Conservation (phyloP, 2,329 filamentous ascomycete species). For the Cordyceps tenuipes region DNA sequence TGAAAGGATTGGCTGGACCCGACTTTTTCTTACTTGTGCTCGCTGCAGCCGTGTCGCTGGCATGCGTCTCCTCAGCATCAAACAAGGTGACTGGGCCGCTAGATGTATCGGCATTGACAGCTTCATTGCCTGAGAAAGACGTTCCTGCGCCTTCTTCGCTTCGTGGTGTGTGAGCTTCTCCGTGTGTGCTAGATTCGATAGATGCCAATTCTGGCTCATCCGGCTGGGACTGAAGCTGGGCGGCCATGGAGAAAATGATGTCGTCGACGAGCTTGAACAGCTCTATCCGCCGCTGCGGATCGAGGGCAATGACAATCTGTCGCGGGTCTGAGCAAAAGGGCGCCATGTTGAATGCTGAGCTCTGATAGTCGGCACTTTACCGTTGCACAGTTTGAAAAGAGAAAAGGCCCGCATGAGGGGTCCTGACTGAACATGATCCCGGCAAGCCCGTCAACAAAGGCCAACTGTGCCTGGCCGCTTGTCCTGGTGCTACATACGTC, state of each 20-base stretch:
- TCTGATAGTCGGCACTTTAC: background rate
- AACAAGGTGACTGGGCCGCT: conserved; percentile 11
- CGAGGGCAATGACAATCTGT: conserved; percentile 46
- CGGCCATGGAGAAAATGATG: conserved; percentile 46
- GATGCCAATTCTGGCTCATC: conserved; percentile 24
- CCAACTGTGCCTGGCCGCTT: background rate
- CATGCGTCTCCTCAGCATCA: conserved; percentile 9
- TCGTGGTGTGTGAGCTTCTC: background rate
- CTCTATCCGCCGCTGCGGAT: conserved; percentile 41
- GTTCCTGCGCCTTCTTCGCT: background rate
- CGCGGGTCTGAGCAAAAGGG: conserved; percentile 46
- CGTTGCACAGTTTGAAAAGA: too few species aligned
- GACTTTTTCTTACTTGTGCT: background rate
- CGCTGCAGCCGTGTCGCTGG: background rate
- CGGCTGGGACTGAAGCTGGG: conserved; percentile 35
- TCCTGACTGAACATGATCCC: background rate
- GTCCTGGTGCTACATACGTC: too few species aligned
- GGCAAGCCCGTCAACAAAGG: background rate
- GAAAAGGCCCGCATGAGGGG: background rate
- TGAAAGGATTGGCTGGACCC: conserved; percentile 2
- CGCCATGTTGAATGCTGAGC: conserved; percentile 32
- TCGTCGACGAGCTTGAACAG: conserved; percentile 43
- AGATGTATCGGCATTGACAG: conserved; percentile 11
- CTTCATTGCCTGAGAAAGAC: conserved; percentile 10
- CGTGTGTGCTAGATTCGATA: conserved; percentile 8